Evolutionary conservation across 2,329 filamentous ascomycete species (phyloP).

Genomic region (Alternaria ventricosa): DNA sequence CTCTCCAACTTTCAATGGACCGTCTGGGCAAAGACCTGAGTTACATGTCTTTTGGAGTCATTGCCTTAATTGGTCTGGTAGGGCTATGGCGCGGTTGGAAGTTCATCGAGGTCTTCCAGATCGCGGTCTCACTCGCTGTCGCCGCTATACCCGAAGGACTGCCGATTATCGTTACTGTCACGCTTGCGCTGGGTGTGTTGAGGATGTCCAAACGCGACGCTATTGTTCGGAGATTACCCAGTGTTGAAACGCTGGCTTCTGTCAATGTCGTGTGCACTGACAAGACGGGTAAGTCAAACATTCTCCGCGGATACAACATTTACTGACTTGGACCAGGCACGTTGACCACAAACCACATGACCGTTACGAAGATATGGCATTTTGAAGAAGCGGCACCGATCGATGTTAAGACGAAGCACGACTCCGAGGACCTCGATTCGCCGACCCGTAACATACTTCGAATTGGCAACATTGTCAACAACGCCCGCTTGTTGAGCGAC

Average conservation of each 20-base stretch:
- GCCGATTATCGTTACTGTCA: slow-evolving; percentile 98
- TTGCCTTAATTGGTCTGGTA: slow-evolving; percentile 88
- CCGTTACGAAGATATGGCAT: slow-evolving; percentile 94
- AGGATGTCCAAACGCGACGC: slow-evolving; percentile 95
- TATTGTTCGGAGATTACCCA: slow-evolving; percentile 93
- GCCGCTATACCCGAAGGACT: slow-evolving; percentile 95
- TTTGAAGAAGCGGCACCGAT: slow-evolving; percentile 71
- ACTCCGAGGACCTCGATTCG: slow-evolving; percentile 66
- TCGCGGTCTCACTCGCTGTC: slow-evolving; percentile 94
- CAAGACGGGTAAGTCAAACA: slow-evolving; percentile 73
- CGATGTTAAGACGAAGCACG: slow-evolving; percentile 62
- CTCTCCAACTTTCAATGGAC: slow-evolving; percentile 95
- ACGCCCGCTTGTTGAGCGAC: slow-evolving; percentile 78
- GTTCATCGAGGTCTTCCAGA: slow-evolving; percentile 93
- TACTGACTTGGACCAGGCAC: slow-evolving; percentile 64
- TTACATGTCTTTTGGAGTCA: slow-evolving; percentile 95
- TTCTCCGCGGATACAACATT: background rate
- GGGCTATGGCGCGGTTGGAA: slow-evolving; percentile 90
- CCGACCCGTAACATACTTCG: slow-evolving; percentile 82
- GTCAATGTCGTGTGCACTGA: slow-evolving; percentile 99
- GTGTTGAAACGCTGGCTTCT: slow-evolving; percentile 96
- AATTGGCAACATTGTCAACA: slow-evolving; percentile 96
- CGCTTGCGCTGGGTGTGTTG: slow-evolving; percentile 89
- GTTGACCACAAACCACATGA: slow-evolving; percentile 98
- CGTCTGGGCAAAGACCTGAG: slow-evolving; percentile 94